Base-by-base conservation (phyloP, 2,329 filamentous ascomycete species). In the Talaromyces funiculosus region DNA sequence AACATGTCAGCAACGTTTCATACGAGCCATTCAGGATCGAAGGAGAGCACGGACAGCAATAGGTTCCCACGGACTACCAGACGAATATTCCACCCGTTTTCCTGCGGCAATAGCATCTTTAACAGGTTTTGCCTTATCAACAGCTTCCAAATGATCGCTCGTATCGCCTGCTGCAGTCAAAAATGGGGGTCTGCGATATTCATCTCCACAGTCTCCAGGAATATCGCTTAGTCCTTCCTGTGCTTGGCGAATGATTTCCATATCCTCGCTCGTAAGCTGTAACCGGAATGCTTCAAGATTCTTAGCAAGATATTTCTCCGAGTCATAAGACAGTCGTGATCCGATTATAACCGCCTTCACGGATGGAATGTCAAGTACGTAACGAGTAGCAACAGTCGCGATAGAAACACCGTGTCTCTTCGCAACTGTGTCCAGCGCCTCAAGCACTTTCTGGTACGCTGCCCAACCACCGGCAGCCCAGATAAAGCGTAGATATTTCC, bases 391-490 rank as follows among this genome's bases (percentile, higher is more conserved):
- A n/a, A 54, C 22, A 14, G 53, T 35, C 6, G 53, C 20, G 16
- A 54, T 54, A 22, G 53, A 54, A 54, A 54, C 53, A 10, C 53
- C 53, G 26, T 54, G 53, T 42, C 22, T 38, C 37, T 38, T 38
- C 37, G 37, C 37, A 38, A 38, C 16, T 7, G 37, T 18, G 37
- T 16, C 18, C 37, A 38, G 8, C 37, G 51, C 51, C 33, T 53
- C 51, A 2, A 53, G 29, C 10, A 53, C 51, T 5, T 16, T 38
- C 12, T 53, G 51, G 9, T 24, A 53, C 2, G 51, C 31, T 24
- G 9, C 33, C 51, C 51, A 53, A 20, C 51, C 51, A 24, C 51
- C 51, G 26, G 51, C 51, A 22, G 31, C 31, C 51, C 51, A 53
- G 26, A 53, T 53, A 16, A 53, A 53, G 1, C 51, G 51, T 24